phyloP scores from a whole-genome alignment of 2,329 filamentous ascomycete genomes.

The Talaromyces sp. region DNA sequence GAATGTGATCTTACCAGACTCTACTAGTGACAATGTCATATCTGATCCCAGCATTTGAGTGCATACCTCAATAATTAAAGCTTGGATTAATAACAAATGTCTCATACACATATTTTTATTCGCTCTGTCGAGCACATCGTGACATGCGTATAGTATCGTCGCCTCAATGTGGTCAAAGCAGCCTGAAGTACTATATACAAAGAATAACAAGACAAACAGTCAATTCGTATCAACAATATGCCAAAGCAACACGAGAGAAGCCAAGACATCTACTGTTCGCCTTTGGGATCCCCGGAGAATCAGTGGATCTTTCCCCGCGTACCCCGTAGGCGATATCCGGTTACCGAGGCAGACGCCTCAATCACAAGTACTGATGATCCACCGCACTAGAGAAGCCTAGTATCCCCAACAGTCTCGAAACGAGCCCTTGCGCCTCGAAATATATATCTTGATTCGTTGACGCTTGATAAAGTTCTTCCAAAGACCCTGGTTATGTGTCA shows the following conservation, averaged over 20 bases:
- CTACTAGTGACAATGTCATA: too few relatives aligned
- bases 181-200: too few relatives aligned
- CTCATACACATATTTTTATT: too few relatives aligned
- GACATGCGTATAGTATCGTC: too few relatives aligned
- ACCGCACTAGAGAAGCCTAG: not conserved
- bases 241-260: not conserved
- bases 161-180: too few relatives aligned
- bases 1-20: too few relatives aligned
- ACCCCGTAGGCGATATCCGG: slow-evolving; percentile 1
- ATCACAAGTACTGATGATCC: slow-evolving; percentile 5
- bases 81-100: too few relatives aligned
- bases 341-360: slow-evolving; percentile 3
- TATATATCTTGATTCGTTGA: not conserved
- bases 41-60: too few relatives aligned
- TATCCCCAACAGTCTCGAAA: not conserved
- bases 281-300: not conserved
- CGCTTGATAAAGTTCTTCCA: not conserved
- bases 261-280: not conserved
- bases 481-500: not conserved
- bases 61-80: too few relatives aligned
- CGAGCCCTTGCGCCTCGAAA: not conserved
- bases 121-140: too few relatives aligned
- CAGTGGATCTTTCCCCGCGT: slow-evolving; percentile 5
- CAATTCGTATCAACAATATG: too few relatives aligned
- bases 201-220: too few relatives aligned